Conservation (phyloP, 805 yeast genomes). For the Trichomonascus vanleenenianus region DNA sequence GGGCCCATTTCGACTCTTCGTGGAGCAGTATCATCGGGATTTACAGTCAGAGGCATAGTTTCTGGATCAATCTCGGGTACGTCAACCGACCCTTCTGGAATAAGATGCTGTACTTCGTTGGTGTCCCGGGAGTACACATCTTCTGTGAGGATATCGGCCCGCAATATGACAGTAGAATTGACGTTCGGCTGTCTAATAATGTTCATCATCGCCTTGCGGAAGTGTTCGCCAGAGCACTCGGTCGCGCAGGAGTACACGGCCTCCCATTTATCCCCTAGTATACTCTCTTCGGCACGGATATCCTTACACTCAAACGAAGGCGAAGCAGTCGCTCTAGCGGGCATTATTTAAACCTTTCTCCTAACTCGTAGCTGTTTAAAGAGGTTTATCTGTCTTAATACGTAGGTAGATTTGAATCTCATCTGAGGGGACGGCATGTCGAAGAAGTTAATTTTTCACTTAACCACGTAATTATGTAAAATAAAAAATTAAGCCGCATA, state of each 20-base stretch:
- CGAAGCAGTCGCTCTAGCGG: too few relatives aligned
- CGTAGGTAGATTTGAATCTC: too few relatives aligned
- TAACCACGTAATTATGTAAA: too few relatives aligned
- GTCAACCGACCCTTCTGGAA: neutral
- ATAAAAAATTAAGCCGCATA: too few relatives aligned
- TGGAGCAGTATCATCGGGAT: slow-evolving; percentile 16
- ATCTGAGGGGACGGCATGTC: too few relatives aligned
- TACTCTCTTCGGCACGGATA: slow-evolving; percentile 34
- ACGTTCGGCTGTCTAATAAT: slow-evolving; percentile 78
- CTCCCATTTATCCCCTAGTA: slow-evolving; percentile 55
- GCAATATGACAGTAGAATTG: slow-evolving; percentile 81
- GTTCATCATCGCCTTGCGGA: slow-evolving; percentile 69
- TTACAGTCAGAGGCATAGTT: slow-evolving; percentile 24
- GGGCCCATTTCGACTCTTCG: slow-evolving; percentile 8
- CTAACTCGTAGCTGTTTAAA: too few relatives aligned
- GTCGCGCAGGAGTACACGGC: slow-evolving; percentile 45
- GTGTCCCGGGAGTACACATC: slow-evolving; percentile 8
- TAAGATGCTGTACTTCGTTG: neutral
- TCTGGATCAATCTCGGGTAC: slow-evolving; percentile 36
- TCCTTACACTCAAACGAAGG: slow-evolving; percentile 17
- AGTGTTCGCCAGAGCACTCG: slow-evolving; percentile 48
- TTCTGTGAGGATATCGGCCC: slow-evolving; percentile 63
- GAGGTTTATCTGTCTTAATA: too few relatives aligned
- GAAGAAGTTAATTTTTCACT: too few relatives aligned
- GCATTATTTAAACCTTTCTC: too few relatives aligned